Percentiles rank a stretch among this genome's conserved stretches.
These are phyloP conservation scores for Candida sp. DNA, from an alignment of 1,139 yeast species.

Conservation along the genomic window DNA sequence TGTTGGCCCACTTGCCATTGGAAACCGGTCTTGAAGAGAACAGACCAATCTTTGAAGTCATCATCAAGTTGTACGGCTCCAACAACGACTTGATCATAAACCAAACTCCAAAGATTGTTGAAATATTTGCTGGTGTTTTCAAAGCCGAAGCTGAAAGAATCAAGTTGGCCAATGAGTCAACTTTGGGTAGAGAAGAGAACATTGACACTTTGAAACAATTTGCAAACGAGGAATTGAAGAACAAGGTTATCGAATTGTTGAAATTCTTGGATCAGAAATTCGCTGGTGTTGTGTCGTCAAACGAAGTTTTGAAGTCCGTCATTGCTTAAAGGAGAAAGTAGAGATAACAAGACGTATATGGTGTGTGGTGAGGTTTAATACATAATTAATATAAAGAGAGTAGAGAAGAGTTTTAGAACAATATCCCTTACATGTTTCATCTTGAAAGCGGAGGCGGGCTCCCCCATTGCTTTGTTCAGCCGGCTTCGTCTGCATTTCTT, in stretches of 20 bases:
- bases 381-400: neutral
- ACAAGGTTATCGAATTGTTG: constrained; percentile 69
- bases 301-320: constrained; percentile 57
- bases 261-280: constrained; percentile 72
- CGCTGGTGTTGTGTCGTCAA: constrained; percentile 62
- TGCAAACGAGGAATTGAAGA: constrained; percentile 66
- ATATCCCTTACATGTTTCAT: neutral
- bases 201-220: constrained; percentile 81
- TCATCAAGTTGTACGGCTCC: constrained; percentile 71
- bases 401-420: neutral
- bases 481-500: neutral
- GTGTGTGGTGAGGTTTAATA: neutral
- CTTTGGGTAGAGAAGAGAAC: constrained; percentile 84
- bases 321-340: constrained; percentile 34
- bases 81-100: constrained; percentile 59
- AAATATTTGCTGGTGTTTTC: constrained; percentile 73
- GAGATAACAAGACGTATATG: neutral
- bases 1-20: constrained; percentile 83
- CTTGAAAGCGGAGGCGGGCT: too few relatives aligned
- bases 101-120: constrained; percentile 68
- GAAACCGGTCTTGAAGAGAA: constrained; percentile 92
- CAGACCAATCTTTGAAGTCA: constrained; percentile 83
- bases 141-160: constrained; percentile 73
- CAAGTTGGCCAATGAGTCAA: constrained; percentile 70
- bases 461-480: neutral